Base-by-base conservation (phyloP, 768 basidiomycete species). In the Mycena floridula region DNA sequence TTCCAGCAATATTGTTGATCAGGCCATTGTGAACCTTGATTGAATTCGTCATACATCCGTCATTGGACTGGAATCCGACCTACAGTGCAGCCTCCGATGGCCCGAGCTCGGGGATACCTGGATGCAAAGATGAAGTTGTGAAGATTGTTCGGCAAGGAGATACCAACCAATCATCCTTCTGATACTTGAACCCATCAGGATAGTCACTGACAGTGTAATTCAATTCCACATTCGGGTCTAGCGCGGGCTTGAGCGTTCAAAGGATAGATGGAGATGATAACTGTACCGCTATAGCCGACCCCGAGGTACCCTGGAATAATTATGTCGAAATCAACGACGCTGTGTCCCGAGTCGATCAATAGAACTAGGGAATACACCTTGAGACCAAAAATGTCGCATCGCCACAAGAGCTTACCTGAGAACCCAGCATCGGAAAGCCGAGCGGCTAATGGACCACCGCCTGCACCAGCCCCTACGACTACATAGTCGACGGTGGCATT, bases 61-160 rank as follows among this genome's bases (percentile, higher is more conserved):
- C 28, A 16, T 16, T 9, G 28, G 3, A 13, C 18, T 30, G 15
- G 15, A 12, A 22, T n/a, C n/a, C 12, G 6, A 43, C 40, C 46
- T 40, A 63, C 61, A n/a, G 62, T 59, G 25, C 60, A 62, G 6
- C 62, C 62, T 44, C 62, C 62, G 1, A 63, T 3, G 4, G 46
- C 62, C 35, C 59, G 50, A 12, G 60, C 58, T 16, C 59, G 54
- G 18, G 62, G 62, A 52, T 63, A 63, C 59, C 59, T 61, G 28
- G 21, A 24, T 23, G 8, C 12, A 44, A 18, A 25, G 22, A 4
- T 25, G 39, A 11, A 8, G 25, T 32, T 12, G 5, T 20, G 38
- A 22, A 15, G 11, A 13, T 21, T 15, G 9, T 39, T 18, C 25
- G 51, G n/a, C 13, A 35, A 18, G 13, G 18, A 9, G 28, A 30